Percentiles rank a stretch among this genome's conserved stretches.
Conservation (phyloP, 345 rosid species). For the Turnera subulata region DNA sequence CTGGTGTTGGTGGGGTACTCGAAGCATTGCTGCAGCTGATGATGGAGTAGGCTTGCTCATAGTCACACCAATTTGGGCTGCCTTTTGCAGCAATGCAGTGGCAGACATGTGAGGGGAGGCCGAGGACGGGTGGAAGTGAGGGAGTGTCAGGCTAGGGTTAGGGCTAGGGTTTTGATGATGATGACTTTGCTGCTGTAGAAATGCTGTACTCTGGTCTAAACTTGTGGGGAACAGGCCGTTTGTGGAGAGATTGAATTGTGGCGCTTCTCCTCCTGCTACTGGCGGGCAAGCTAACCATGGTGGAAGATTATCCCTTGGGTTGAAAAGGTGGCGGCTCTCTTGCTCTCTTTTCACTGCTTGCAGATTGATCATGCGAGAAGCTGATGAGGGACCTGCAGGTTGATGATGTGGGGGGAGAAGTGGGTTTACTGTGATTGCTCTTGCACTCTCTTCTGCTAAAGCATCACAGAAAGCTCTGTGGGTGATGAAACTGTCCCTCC, state of each 20-base stretch:
- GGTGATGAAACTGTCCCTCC: constrained; percentile 69
- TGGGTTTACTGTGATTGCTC: constrained; percentile 26
- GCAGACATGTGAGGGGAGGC: constrained; percentile 40
- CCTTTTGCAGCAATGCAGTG: constrained; percentile 43
- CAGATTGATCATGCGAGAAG: constrained; percentile 19
- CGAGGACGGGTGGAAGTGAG: constrained; percentile 16
- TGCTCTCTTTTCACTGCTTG: constrained; percentile 38
- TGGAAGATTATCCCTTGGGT: constrained; percentile 14
- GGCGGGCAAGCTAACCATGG: constrained; percentile 25
- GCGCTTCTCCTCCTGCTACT: constrained; percentile 2
- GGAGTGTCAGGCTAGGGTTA: constrained; percentile 15
- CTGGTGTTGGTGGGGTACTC: constrained; percentile 33
- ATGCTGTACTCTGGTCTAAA: too few relatives aligned
- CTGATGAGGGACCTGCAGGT: constrained; percentile 10
- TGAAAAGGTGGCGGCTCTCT: constrained; percentile 22
- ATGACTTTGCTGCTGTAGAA: too few relatives aligned
- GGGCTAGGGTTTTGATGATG: constrained; percentile 30
- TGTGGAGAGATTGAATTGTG: constrained; percentile 17
- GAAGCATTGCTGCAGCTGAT: constrained; percentile 4
- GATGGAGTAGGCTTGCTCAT: constrained; percentile 24
- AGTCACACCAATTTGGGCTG: constrained; percentile 44
- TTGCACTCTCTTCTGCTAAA: constrained; percentile 43
- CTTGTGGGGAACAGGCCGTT: constrained; percentile 17
- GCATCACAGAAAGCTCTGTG: constrained; percentile 68
- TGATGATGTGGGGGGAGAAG: constrained; percentile 22